Percentiles rank a stretch among this genome's conserved stretches.
These are phyloP conservation scores for Entomophthora muscae DNA, from an alignment of 371 early-diverging fungal species.

Conservation along the genomic window DNA sequence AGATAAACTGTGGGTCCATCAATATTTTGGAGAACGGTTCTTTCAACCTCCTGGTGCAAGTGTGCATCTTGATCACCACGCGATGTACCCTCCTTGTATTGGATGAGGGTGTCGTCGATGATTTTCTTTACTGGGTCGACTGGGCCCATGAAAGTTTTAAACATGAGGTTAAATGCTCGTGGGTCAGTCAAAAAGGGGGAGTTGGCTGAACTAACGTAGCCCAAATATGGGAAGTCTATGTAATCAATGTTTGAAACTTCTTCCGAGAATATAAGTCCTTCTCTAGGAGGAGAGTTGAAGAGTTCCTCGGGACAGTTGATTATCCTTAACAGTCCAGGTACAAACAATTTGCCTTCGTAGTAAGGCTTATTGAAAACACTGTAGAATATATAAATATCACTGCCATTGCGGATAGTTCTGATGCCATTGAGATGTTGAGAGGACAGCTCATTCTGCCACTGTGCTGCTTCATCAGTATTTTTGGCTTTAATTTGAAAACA, in stretches of 20 bases:
- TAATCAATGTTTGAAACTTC: neutral
- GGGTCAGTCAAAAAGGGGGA: constrained; percentile 43
- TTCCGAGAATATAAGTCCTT: neutral
- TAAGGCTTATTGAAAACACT: neutral
- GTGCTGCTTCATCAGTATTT: neutral
- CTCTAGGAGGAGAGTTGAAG: neutral
- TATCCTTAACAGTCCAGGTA: neutral
- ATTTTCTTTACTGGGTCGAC: constrained; percentile 44
- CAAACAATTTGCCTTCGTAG: neutral
- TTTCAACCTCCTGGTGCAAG: neutral
- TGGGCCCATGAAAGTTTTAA: constrained; percentile 46
- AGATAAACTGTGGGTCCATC: constrained; percentile 27
- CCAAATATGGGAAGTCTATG: constrained; percentile 17
- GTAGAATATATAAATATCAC: neutral
- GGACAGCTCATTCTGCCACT: neutral
- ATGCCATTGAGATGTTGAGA: neutral
- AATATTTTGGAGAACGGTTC: neutral
- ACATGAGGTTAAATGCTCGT: constrained; percentile 47
- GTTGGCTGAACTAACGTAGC: constrained; percentile 39
- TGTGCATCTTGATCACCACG: neutral
- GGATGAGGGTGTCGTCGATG: constrained; percentile 14
- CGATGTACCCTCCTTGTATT: neutral
- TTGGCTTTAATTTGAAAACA: neutral
- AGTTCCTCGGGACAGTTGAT: neutral
- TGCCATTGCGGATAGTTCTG: neutral